Percentiles rank a stretch among this genome's conserved stretches.
Conservation (phyloP, 495 filamentous ascomycete genomes). For the Cercophora samala region DNA sequence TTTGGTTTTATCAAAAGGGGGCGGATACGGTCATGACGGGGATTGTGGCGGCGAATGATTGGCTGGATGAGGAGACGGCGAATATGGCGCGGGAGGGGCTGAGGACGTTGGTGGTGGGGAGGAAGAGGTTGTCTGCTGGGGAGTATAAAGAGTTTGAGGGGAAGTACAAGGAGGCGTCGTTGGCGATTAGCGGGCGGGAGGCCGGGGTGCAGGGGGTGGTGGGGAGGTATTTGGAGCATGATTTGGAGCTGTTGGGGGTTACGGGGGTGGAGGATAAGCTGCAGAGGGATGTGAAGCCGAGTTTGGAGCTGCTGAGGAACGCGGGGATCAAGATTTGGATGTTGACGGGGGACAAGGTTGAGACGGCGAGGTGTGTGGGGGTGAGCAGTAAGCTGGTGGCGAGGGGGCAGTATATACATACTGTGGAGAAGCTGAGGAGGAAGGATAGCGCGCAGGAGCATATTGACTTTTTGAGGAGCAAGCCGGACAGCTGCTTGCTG, state of each 20-base stretch:
- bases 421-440: conserved; percentile 75
- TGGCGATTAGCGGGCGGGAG: conserved; percentile 77
- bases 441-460: conserved; percentile 79
- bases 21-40: conserved; percentile 95
- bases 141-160: conserved; percentile 77
- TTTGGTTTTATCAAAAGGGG: conserved; percentile 99
- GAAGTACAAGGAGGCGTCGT: conserved; percentile 72
- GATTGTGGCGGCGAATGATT: conserved; percentile 93
- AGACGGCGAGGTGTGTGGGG: conserved; percentile 95
- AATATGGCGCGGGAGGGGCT: conserved; percentile 98
- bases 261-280: conserved; percentile 98
- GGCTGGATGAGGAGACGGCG: conserved; percentile 96
- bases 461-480: conserved; percentile 82
- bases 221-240: conserved; percentile 75
- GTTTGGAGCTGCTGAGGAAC: conserved; percentile 89
- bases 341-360: conserved; percentile 98
- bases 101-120: conserved; percentile 87
- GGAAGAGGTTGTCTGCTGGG: conserved; percentile 69
- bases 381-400: conserved; percentile 93
- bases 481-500: conserved; percentile 81
- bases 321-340: conserved; percentile 99
- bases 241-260: conserved; percentile 89
- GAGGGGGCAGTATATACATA: conserved; percentile 92
- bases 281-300: conserved; percentile 91
- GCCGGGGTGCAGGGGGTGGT: conserved; percentile 75